phyloP scores from a whole-genome alignment of 73 alveolate species.

The Tetrahymena borealis region DNA sequence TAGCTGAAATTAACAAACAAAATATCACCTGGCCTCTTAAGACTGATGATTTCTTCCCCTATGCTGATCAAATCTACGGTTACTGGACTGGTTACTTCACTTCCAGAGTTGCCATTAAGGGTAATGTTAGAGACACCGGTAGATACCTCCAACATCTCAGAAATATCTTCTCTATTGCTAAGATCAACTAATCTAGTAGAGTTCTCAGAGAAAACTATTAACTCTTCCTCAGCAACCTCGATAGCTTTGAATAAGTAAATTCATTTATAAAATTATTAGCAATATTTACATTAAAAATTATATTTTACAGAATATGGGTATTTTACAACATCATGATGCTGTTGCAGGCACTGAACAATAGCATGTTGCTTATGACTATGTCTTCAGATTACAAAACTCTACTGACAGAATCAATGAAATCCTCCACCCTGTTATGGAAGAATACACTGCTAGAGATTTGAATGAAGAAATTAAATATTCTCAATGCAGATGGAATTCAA shows the following conservation, averaged over 20 bases:
- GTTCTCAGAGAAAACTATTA: not conserved
- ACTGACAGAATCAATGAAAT: conserved; percentile 1
- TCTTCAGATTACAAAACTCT: conserved; percentile 9
- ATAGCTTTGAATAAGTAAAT: not conserved
- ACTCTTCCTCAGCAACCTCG: not conserved
- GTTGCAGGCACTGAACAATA: conserved; percentile 84
- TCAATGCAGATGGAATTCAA: conserved; percentile 24
- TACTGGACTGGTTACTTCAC: conserved; percentile 96
- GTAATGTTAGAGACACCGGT: conserved; percentile 53
- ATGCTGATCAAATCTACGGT: conserved; percentile 57
- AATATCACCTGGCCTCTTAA: conserved; percentile 51
- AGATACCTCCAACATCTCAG: conserved; percentile 21
- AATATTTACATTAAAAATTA: not conserved
- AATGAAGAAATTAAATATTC: conserved; percentile 3
- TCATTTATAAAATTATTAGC: not conserved
- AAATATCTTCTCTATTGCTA: conserved; percentile 5
- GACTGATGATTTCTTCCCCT: conserved; percentile 79
- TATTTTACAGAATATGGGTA: conserved; percentile 23
- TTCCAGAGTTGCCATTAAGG: conserved; percentile 73
- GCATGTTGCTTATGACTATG: conserved; percentile 78
- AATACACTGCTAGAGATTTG: conserved; percentile 8
- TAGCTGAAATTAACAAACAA: conserved; percentile 36
- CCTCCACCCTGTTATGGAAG: conserved; percentile 21
- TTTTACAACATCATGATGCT: conserved; percentile 81
- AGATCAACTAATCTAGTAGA: not conserved